Percentiles rank a stretch among this genome's conserved stretches.
Conservation (phyloP, 768 basidiomycete species). For the Boletus sp. region DNA sequence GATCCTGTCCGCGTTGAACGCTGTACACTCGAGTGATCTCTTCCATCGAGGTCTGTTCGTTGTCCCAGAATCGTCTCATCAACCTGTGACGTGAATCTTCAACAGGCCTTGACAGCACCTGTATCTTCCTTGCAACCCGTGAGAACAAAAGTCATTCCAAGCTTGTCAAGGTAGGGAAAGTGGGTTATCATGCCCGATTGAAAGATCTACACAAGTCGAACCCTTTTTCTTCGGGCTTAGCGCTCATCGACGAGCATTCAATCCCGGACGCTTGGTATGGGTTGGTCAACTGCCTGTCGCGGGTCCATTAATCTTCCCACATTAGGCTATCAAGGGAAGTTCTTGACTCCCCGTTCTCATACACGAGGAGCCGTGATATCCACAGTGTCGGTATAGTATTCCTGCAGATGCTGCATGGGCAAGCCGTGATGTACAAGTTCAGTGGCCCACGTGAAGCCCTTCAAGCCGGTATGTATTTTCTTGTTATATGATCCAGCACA, state of each 20-base stretch:
- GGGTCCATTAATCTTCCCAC: neutral
- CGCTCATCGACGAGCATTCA: slow-evolving; percentile 13
- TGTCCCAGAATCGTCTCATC: neutral
- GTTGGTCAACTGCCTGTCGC: neutral
- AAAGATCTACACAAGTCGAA: slow-evolving; percentile 85
- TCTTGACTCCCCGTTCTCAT: slow-evolving; percentile 72
- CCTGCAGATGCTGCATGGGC: slow-evolving; percentile 83
- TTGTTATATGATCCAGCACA: neutral
- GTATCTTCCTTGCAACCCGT: slow-evolving; percentile 59
- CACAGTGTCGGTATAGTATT: slow-evolving; percentile 79
- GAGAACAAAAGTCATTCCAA: slow-evolving; percentile 54
- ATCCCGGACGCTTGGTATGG: slow-evolving; percentile 33
- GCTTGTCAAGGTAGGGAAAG: slow-evolving; percentile 71
- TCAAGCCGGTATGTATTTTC: slow-evolving; percentile 41
- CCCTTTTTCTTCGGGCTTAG: slow-evolving; percentile 49
- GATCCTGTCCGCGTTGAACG: slow-evolving; percentile 66
- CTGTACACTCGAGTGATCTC: slow-evolving; percentile 60
- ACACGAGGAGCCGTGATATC: slow-evolving; percentile 78
- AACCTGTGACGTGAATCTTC: neutral
- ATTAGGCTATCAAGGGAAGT: slow-evolving; percentile 75
- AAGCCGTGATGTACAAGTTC: slow-evolving; percentile 58
- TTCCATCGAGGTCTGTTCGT: slow-evolving; percentile 63
- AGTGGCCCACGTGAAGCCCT: slow-evolving; percentile 57
- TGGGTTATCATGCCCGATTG: slow-evolving; percentile 68
- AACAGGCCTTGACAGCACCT: slow-evolving; percentile 55